Base-by-base conservation (phyloP, 345 rosid species). In the Trapa incisa region DNA sequence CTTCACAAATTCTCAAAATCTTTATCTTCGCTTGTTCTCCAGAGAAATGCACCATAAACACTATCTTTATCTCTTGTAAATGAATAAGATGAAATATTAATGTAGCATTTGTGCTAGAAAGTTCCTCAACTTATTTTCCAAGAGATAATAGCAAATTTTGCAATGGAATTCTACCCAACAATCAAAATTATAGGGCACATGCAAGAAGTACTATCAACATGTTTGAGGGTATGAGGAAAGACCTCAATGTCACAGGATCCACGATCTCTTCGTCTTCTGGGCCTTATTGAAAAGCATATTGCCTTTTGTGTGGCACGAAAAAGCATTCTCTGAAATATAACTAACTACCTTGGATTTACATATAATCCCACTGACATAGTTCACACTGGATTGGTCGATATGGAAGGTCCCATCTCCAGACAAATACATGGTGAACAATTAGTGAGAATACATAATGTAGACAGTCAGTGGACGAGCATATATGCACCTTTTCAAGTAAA, bases 301-400 rank as follows among this genome's bases (percentile, higher is more conserved):
- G 76, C 97, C 98, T 80, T 97, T 90, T 68, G 97, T 68, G 97
- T 93, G 70, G 97, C 88, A 75, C 97, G 96, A 79, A 93, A 93
- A 73, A 93, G 68, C 89, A 93, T 88, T 82, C 96, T 88, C 83
- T 93, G 92, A 81, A 93, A 90, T 73, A 81, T 83, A 67, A 84
- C 78, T 83, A 67, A 84, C 78, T 75, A 73, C 81, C 77, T 90
- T 90, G 48, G 84, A 80, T 75, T 82, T 82, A 79, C 89, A 84
- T 70, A 90, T 77, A 64, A 93, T 93, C 65, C 98, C 96, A 65
- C 95, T 83, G 74, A 93, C 83, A 80, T 85, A 93, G 76, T 91
- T 85, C 78, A 93, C 77, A 74, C 96, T 89, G 61, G 97, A 81
- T 68, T 84, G 96, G 66, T 79, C 45, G 90, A 83, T 67, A 83